Base-by-base conservation (phyloP, 176 grass and related monocot genomes). In the Leersia perrieri region DNA sequence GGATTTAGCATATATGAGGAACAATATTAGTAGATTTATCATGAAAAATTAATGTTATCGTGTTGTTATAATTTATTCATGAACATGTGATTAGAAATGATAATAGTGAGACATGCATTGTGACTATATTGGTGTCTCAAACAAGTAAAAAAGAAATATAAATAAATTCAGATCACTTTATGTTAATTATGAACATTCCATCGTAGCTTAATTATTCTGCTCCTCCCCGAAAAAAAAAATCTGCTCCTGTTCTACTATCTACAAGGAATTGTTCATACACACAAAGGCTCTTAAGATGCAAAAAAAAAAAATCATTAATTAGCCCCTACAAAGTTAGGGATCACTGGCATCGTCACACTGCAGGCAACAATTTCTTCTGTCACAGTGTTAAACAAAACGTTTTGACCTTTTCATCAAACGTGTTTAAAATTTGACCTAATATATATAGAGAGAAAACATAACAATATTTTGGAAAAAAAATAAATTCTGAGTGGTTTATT, bases 341-440 rank as follows among this genome's bases (percentile, higher is more conserved):
- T 66, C n/a, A n/a, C n/a, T n/a, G 68, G 31, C 42, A 86, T 57
- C 42, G 79, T 57, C 68, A 85, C 63, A 53, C 20, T 53, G 49
- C 20, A 29, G 78, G 71, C 75, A 53, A 79, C n/a, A n/a, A n/a
- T n/a, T n/a, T n/a, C n/a, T n/a, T n/a, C n/a, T n/a, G n/a, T n/a
- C n/a, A n/a, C n/a, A n/a, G n/a, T n/a, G n/a, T n/a, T n/a, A n/a
- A n/a, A n/a, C n/a, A n/a, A n/a, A n/a, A n/a, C n/a, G n/a, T n/a
- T n/a, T n/a, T n/a, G n/a, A n/a, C n/a, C n/a, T n/a, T n/a, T n/a
- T n/a, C n/a, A n/a, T n/a, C n/a, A n/a, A n/a, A n/a, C n/a, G n/a
- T n/a, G n/a, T n/a, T n/a, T n/a, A n/a, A n/a, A n/a, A n/a, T n/a
- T n/a, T n/a, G n/a, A n/a, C n/a, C n/a, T n/a, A n/a, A n/a, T n/a